Percentiles rank a stretch among this genome's conserved stretches.
Conservation (phyloP, 305 asterid genomes). For the Plantago rigida region DNA sequence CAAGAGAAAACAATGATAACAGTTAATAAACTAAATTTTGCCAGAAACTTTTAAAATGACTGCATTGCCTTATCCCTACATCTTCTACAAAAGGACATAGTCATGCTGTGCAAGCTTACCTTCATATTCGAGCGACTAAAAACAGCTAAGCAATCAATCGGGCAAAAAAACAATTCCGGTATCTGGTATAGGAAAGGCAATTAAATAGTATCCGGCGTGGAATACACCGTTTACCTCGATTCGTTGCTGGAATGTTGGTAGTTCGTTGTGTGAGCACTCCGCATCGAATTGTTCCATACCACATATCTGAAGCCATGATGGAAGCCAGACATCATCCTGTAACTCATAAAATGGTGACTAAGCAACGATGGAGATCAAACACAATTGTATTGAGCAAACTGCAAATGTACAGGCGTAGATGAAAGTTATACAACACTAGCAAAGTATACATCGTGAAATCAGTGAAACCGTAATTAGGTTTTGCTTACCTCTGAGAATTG, state of each 20-base stretch:
- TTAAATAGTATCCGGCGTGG: neutral
- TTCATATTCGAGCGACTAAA: too few species aligned
- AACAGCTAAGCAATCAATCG: neutral
- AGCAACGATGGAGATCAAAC: conserved; percentile 5
- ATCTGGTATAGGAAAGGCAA: neutral
- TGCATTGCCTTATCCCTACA: too few species aligned
- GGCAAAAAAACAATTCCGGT: neutral
- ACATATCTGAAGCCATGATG: conserved; percentile 52
- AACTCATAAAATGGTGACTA: neutral
- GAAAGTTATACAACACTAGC: neutral
- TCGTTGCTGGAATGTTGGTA: conserved; percentile 30
- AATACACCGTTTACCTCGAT: conserved; percentile 30
- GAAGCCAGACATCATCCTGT: conserved; percentile 54
- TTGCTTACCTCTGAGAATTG: conserved; percentile 53
- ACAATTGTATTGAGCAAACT: too few species aligned
- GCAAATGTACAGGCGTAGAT: too few species aligned
- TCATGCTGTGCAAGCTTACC: too few species aligned
- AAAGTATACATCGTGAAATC: neutral
- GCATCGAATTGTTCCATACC: conserved; percentile 26
- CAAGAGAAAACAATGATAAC: too few species aligned
- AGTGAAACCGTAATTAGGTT: neutral
- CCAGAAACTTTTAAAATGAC: too few species aligned
- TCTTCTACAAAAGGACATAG: too few species aligned
- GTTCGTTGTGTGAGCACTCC: conserved; percentile 25
- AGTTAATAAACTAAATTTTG: too few species aligned